These are phyloP conservation scores for Trifolium subterraneum DNA, from an alignment of 306 rosid genomes.

Conservation along the genomic window DNA sequence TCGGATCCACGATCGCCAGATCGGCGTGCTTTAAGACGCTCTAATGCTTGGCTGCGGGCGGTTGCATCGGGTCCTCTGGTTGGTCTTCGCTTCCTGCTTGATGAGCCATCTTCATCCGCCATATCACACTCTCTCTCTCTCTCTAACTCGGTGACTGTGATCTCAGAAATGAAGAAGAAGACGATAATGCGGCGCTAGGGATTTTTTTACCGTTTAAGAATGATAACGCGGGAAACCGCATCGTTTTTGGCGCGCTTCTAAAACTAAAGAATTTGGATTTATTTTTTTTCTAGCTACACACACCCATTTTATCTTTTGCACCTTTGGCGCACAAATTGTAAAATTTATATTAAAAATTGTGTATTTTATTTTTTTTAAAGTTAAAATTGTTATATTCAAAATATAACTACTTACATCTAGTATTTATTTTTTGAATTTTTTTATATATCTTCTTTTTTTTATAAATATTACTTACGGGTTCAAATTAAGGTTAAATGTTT, in stretches of 20 bases:
- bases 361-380: no score
- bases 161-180: background rate
- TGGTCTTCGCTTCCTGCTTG: slow-evolving; percentile 58
- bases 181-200: background rate
- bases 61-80: slow-evolving; percentile 60
- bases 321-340: no score
- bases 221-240: background rate
- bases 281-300: no score
- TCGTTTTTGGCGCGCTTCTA: slow-evolving; percentile 11
- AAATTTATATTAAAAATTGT: no score
- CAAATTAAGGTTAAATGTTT: no score
- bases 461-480: no score
- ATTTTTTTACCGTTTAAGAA: background rate
- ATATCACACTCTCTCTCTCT: background rate
- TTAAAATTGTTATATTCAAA: no score
- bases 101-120: slow-evolving; percentile 64
- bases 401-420: no score
- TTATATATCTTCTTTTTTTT: no score
- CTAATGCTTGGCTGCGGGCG: slow-evolving; percentile 67
- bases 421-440: no score
- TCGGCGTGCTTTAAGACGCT: slow-evolving; percentile 71
- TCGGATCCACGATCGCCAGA: slow-evolving; percentile 75
- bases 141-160: background rate
- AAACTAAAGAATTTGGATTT: background rate
- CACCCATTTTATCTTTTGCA: no score